A percentile compares a stretch with the other conserved stretches of the same genome.
Conservation (phyloP, 164 flowering plant species). For the Vitis cinerea region DNA sequence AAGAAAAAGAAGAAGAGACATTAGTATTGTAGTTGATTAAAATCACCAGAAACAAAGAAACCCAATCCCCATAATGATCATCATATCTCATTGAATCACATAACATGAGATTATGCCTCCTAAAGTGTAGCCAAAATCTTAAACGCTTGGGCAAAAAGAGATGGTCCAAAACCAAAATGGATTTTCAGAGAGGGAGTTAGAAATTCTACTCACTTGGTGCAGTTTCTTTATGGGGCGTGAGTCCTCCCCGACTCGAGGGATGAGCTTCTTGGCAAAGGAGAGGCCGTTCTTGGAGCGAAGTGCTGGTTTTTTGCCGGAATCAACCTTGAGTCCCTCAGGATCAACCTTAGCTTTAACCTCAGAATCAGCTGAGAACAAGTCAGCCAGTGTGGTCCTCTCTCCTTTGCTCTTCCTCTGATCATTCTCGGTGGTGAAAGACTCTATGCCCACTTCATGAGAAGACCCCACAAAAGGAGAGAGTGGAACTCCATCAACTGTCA, state of each 20-base stretch:
- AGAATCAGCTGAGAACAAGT: conserved; percentile 55
- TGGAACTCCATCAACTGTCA: conserved; percentile 15
- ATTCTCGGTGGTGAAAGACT: background rate
- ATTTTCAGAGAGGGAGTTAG: conserved; percentile 1
- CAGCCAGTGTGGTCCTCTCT: conserved; percentile 62
- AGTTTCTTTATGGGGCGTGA: conserved; percentile 47
- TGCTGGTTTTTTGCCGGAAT: conserved; percentile 14
- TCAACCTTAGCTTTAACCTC: conserved; percentile 11
- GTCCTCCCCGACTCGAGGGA: conserved; percentile 37
- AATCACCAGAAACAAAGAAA: no score
- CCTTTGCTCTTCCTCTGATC: conserved; percentile 28
- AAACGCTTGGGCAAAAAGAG: no score
- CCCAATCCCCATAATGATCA: no score
- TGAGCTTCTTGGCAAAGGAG: conserved; percentile 46
- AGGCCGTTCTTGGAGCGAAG: conserved; percentile 20
- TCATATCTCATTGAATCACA: no score
- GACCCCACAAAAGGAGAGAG: background rate
- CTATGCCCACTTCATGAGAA: background rate
- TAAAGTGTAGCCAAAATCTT: no score
- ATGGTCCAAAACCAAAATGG: background rate
- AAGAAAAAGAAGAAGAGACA: no score
- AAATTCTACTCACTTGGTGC: conserved; percentile 38
- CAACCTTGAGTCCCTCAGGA: conserved; percentile 1
- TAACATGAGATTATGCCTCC: no score
- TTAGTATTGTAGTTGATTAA: no score